Evolutionary conservation across 805 yeast genomes (phyloP), one percentile per base, ranked within the genome.

Genomic region (Candida morakotiae): DNA sequence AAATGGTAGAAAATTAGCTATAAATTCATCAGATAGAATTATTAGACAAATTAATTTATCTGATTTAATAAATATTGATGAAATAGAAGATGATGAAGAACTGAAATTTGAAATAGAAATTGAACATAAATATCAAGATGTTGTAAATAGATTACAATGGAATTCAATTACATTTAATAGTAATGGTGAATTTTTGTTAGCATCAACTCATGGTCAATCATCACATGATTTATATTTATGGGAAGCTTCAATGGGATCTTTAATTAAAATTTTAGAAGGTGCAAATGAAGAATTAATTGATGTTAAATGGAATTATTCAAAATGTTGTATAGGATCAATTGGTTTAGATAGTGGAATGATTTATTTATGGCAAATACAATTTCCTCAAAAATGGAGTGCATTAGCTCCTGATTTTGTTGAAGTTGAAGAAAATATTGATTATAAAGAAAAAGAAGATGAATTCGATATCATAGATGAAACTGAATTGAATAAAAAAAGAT

Each of bases 401-500:
- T 66, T 89, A 49, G 97, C 97, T 0, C 97, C 97, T 1, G 98
- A 91, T 57, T 89, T 91, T 55, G 95, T 84, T 33, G 97, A 89
- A 57, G 81, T 89, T 29, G 96, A 89, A 53, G 95, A 88, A 51
- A 91, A 88, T 52, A 82, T 86, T 8, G 87, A 84, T 40, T 89
- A 91, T 53, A 78, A 79, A 47, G 98, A 89, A 53, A 72, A 74
- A 42, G 98, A 89, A 57, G 95, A 88, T 55, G 98, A 89, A 59
- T 89, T 89, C 58, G 97, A 89, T 55, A 73, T 83, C 17, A 75
- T 76, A 9, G 83, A 77, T 35, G 88, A 82, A 36, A 85, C 78
- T 37, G 78, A 73, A 35, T 69, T 78, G 43, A 75, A 75, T 42
- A 77, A 75, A 49, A 73, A 77, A 48, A 73, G 82, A 34, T 58